phyloP scores from a whole-genome alignment of 371 early-diverging fungal genomes.

The Mucor racemosus region DNA sequence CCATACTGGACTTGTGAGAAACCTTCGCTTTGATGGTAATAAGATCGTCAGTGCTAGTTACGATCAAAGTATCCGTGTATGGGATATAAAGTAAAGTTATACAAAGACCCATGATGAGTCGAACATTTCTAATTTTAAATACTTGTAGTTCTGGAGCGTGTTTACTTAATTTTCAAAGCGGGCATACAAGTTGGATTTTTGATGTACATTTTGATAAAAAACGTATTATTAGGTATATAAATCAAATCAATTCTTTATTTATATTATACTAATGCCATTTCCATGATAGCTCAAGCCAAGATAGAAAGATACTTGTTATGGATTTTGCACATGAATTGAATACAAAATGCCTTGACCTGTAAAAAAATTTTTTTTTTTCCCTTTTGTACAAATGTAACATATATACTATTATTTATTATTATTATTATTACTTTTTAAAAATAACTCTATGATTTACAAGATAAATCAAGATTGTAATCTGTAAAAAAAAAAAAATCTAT shows the following conservation, averaged over 20 bases:
- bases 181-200: constrained; percentile 89
- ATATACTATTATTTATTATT: background rate
- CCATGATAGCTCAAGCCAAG: constrained; percentile 64
- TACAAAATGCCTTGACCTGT: constrained; percentile 22
- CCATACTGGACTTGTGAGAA: constrained; percentile 91
- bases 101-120: constrained; percentile 13
- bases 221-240: constrained; percentile 71
- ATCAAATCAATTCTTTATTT: background rate
- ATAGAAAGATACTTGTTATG: constrained; percentile 78
- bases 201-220: constrained; percentile 84
- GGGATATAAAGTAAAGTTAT: constrained; percentile 65
- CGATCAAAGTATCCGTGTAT: constrained; percentile 95
- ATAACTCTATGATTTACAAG: background rate
- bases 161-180: constrained; percentile 57
- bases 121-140: background rate
- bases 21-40: constrained; percentile 74
- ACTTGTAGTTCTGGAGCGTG: constrained; percentile 53
- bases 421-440: background rate
- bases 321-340: constrained; percentile 71
- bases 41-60: constrained; percentile 68
- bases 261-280: too few relatives aligned
- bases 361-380: background rate
- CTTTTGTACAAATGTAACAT: constrained; percentile 3
- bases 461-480: background rate
- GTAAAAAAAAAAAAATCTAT: background rate